Percentiles rank a stretch among this genome's conserved stretches.
phyloP scores from a whole-genome alignment of 129 eudicot species.

The Apium graveolens region DNA sequence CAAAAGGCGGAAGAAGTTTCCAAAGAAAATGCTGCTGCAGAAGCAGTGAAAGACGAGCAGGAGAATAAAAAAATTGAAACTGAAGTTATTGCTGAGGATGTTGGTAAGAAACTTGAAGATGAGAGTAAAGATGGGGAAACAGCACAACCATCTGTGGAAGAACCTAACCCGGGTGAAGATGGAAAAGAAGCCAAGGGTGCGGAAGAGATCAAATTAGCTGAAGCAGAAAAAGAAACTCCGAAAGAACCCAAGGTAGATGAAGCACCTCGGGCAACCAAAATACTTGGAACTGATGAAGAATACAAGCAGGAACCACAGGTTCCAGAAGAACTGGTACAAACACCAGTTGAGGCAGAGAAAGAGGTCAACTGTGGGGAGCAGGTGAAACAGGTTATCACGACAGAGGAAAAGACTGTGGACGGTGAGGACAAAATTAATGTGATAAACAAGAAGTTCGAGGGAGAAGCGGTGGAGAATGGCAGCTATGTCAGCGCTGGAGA shows the following conservation, averaged over 20 bases:
- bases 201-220: constrained; percentile 8
- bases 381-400: background rate
- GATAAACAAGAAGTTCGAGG: constrained; percentile 9
- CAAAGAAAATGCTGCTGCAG: too few relatives aligned
- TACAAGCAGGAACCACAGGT: constrained; percentile 3
- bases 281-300: constrained; percentile 6
- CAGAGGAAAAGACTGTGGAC: constrained; percentile 18
- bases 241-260: constrained; percentile 26
- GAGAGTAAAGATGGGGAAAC: constrained; percentile 14
- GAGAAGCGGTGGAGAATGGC: constrained; percentile 32
- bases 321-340: constrained; percentile 14
- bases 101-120: constrained; percentile 9
- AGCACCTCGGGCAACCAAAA: constrained; percentile 16
- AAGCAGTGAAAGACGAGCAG: too few relatives aligned
- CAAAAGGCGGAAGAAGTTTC: too few relatives aligned
- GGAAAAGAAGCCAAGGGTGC: constrained; percentile 14
- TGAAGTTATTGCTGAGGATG: constrained; percentile 5
- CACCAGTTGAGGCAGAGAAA: constrained; percentile 23
- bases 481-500: constrained; percentile 26
- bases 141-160: too few relatives aligned
- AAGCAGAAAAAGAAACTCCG: constrained; percentile 22
- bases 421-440: constrained; percentile 10
- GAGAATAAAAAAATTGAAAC: too few relatives aligned
- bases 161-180: constrained; percentile 25
- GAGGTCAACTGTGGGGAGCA: constrained; percentile 2